These are phyloP conservation scores for Ogataea zsoltii DNA, from an alignment of 805 yeast species.

Conservation along the genomic window DNA sequence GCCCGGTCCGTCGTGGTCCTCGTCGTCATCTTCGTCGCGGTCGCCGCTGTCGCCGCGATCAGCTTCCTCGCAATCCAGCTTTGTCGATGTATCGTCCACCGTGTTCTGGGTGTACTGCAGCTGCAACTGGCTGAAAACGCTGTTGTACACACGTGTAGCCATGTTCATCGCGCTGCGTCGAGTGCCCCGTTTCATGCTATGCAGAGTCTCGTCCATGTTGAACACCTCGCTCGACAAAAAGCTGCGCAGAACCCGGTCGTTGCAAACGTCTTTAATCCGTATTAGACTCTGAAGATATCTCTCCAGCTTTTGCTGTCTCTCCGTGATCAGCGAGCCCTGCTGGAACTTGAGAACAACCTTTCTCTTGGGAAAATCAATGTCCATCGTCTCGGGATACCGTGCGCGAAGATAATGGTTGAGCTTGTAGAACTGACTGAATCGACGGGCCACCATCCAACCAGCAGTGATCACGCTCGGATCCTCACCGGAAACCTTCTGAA, in stretches of 20 bases:
- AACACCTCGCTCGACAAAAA: conserved; percentile 77
- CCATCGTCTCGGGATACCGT: conserved; percentile 50
- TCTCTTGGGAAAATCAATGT: conserved; percentile 58
- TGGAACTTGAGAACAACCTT: conserved; percentile 74
- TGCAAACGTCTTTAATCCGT: conserved; percentile 67
- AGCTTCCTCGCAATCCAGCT: conserved; percentile 17
- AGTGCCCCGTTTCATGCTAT: conserved; percentile 7
- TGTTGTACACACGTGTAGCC: conserved; percentile 35
- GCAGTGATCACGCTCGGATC: conserved; percentile 48
- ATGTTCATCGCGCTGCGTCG: conserved; percentile 25
- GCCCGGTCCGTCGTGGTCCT: conserved; percentile 6
- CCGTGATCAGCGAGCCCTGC: conserved; percentile 59
- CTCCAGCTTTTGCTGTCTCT: conserved; percentile 62
- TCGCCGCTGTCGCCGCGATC: conserved; percentile 8
- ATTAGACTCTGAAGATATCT: conserved; percentile 59
- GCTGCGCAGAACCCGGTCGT: conserved; percentile 67
- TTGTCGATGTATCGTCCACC: too few relatives aligned
- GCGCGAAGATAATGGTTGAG: conserved; percentile 64
- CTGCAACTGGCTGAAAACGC: conserved; percentile 30
- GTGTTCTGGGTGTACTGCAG: conserved; percentile 6
- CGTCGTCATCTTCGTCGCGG: conserved; percentile 27
- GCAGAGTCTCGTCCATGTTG: conserved; percentile 24
- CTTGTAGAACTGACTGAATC: conserved; percentile 81
- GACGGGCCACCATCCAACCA: conserved; percentile 88
- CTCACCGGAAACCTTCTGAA: conserved; percentile 48